Conservation (phyloP, 768 basidiomycete genomes). For the Xerocomus brunneocitrinus region DNA sequence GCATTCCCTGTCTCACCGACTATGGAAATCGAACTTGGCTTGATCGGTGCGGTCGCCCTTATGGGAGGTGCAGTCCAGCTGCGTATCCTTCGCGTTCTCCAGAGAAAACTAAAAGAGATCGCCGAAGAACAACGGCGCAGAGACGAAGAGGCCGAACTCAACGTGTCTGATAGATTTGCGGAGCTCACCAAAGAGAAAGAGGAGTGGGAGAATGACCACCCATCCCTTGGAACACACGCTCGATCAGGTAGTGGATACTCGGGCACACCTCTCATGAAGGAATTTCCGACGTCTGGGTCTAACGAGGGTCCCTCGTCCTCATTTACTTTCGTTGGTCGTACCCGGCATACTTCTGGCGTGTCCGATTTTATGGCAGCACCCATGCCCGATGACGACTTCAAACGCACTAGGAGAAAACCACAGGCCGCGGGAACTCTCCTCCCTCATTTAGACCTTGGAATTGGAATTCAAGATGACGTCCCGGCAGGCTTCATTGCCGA, state of each 20-base stretch:
- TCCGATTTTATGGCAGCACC: slow-evolving; percentile 71
- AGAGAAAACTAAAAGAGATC: slow-evolving; percentile 75
- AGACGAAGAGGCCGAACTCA: slow-evolving; percentile 71
- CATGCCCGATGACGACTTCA: slow-evolving; percentile 57
- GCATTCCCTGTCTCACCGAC: slow-evolving; percentile 81
- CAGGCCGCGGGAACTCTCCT: slow-evolving; percentile 53
- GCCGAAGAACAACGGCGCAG: slow-evolving; percentile 65
- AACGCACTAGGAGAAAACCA: slow-evolving; percentile 43
- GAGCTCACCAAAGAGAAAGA: slow-evolving; percentile 63
- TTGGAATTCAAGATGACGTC: slow-evolving; percentile 70
- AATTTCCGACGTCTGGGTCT: slow-evolving; percentile 48
- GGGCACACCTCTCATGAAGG: slow-evolving; percentile 62
- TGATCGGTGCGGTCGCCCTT: slow-evolving; percentile 76
- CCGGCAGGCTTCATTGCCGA: slow-evolving; percentile 64
- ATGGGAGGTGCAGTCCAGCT: slow-evolving; percentile 90
- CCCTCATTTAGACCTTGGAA: slow-evolving; percentile 71
- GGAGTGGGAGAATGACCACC: slow-evolving; percentile 87
- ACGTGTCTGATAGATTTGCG: slow-evolving; percentile 66
- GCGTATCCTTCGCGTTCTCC: slow-evolving; percentile 76
- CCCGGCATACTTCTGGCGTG: slow-evolving; percentile 59
- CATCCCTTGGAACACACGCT: slow-evolving; percentile 54
- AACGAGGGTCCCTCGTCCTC: slow-evolving; percentile 39
- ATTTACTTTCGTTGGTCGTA: slow-evolving; percentile 52
- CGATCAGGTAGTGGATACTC: slow-evolving; percentile 63
- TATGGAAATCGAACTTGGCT: slow-evolving; percentile 91